Base-by-base conservation (phyloP, 495 filamentous ascomycete genomes). In the Cladorrhinum samala region DNA sequence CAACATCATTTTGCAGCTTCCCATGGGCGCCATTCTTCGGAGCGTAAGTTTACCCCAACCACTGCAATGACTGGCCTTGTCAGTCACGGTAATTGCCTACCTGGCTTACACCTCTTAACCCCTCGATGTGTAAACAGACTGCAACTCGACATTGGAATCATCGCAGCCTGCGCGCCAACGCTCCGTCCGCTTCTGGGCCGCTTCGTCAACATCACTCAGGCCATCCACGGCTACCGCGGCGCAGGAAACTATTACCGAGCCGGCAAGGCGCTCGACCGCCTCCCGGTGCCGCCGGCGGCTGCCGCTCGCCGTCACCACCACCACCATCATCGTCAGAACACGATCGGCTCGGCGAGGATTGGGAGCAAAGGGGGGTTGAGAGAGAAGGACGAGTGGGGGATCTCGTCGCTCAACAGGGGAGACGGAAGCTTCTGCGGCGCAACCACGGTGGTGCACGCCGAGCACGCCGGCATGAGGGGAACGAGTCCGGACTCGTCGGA, bases 141-240 rank as follows among this genome's bases (percentile, higher is more conserved):
- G 17, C 66, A 77, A 70, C 72, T 71, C 21, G 74, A 66, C 46
- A 71, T 68, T 36, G 74, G 74, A 20, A 77, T 71, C 45, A 68
- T 77, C 30, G 69, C 72, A 20, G 77, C 70, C 16, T 77, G 71
- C 56, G 58, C 73, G 4, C 72, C 72, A n/a, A 68, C 70, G 5
- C 61, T 76, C 14, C 65, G 71, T 9, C 70, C 72, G 4, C 63
- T 77, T 5, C 52, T 74, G n/a, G 65, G 61, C 47, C 55, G 45
- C 7, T 42, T 64, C 18, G 63, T 73, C 17, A 52, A 47, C 11
- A 49, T 65, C 16, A 52, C 57, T 1, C 47, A 17, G 5, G 46
- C 43, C 42, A 37, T 59, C 39, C 45, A 53, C 53, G 48, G 53
- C 45, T 57, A 64, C 53, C 48, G 44, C 9, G 54, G 57, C 25